Evolutionary conservation across 345 rosid species (phyloP).

Genomic region (Abelmoschus esculentus): DNA sequence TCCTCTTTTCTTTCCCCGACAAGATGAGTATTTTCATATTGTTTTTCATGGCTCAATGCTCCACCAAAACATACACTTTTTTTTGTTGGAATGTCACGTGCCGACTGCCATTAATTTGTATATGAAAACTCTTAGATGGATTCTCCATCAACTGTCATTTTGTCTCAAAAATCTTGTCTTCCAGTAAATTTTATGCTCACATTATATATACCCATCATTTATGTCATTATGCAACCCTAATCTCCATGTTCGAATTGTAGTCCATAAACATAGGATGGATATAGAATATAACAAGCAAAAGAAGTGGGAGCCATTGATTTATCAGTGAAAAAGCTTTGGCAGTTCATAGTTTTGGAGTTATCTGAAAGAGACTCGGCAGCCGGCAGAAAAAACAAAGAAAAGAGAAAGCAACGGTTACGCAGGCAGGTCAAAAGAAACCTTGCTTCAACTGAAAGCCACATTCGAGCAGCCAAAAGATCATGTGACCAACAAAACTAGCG

Average conservation of each 20-base stretch:
- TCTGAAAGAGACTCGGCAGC: neutral
- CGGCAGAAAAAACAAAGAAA: too few relatives aligned
- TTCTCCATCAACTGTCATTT: neutral
- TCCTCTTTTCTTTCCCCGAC: neutral
- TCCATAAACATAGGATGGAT: neutral
- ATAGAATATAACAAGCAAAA: neutral
- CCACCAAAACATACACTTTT: neutral
- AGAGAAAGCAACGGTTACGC: slow-evolving; percentile 5
- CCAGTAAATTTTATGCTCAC: neutral
- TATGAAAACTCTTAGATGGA: neutral
- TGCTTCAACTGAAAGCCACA: neutral
- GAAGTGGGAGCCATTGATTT: neutral
- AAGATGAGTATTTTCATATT: neutral
- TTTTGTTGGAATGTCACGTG: slow-evolving; percentile 11
- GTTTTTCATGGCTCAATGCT: neutral
- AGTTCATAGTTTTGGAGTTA: neutral
- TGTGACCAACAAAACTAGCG: neutral
- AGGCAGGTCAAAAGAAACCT: neutral
- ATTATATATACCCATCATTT: neutral
- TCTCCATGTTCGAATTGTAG: neutral
- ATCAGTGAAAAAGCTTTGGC: neutral
- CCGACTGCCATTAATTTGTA: neutral
- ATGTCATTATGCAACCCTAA: neutral
- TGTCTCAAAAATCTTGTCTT: neutral
- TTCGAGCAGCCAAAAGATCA: neutral